Base-by-base conservation (phyloP, 352 stramenopile genomes). In the Phytophthora citrophthora region DNA sequence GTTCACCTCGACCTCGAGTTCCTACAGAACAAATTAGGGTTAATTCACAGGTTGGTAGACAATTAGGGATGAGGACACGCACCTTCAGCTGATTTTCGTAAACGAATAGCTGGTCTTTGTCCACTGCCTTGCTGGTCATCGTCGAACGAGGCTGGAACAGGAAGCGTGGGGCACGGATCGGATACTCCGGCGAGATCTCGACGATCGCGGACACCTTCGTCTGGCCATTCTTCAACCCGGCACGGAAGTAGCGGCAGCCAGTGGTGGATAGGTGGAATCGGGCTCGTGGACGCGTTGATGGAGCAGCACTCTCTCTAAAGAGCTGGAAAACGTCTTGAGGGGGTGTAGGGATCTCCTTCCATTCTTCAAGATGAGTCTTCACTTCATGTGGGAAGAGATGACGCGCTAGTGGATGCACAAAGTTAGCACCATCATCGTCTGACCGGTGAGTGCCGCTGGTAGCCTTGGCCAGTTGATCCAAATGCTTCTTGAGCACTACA, bases 1-100 rank as follows among this genome's bases (percentile, higher is more conserved):
- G 56, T 92, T 91, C 44, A 94, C 79, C 40, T 94, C 86, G n/a
- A 89, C 56, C 52, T 91, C 86, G 7, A 94, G 76, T 44, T 91
- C 83, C 86, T 91, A 34, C 23, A 39, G 62, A 20, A 43, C 32
- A 44, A 23, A 24, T 20, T 38, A 2, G 36, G n/a, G 36, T 61
- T 36, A 70, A 38, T 50, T 20, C 3, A 44, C 32, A 16, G 46
- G 5, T 34, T 46, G n/a, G 1, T 6, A 46, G 13, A 41, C 18
- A 5, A 27, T 20, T 46, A 32, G 9, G 38, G 40, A 12, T 4
- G 27, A 61, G 5, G n/a, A 23, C 20, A 71, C 58, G 15, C 39
- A 90, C 83, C 78, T 93, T 89, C 24, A 90, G 70, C 13, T 85
- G 75, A 52, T 88, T 88, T 51, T 87, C 74, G 51, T 81, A 84